Percentiles rank a stretch among this genome's conserved stretches.
phyloP scores from a whole-genome alignment of 257 asterid species.

The Penstemon davidsonii region DNA sequence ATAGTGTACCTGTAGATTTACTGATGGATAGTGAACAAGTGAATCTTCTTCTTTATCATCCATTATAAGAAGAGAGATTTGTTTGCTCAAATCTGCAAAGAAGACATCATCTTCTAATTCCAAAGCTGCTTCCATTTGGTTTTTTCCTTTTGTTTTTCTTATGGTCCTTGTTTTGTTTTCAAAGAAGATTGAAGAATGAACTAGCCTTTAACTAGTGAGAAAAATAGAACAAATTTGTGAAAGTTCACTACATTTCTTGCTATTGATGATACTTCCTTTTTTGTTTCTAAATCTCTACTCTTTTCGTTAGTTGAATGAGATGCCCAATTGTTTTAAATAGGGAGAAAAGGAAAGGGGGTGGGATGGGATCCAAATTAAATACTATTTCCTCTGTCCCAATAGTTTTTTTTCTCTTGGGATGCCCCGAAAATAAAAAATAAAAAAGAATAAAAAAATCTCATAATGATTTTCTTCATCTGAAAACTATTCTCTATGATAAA shows the following conservation, averaged over 20 bases:
- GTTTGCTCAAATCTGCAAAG: constrained; percentile 83
- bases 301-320: constrained; percentile 30
- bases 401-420: too few relatives aligned
- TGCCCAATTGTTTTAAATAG: constrained; percentile 44
- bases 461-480: too few relatives aligned
- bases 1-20: constrained; percentile 52
- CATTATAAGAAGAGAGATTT: constrained; percentile 78
- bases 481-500: too few relatives aligned
- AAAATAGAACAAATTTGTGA: background rate
- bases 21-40: constrained; percentile 40
- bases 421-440: too few relatives aligned
- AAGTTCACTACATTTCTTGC: constrained; percentile 1
- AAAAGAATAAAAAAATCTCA: too few relatives aligned
- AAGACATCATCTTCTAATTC: constrained; percentile 79
- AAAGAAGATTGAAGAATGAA: background rate
- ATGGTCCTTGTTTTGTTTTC: too few relatives aligned
- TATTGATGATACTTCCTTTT: background rate
- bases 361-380: constrained; percentile 42
- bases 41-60: constrained; percentile 62
- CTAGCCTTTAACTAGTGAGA: background rate
- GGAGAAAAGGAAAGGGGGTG: constrained; percentile 21
- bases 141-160: background rate
- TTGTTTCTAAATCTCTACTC: background rate
- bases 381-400: too few relatives aligned
- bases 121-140: constrained; percentile 51